Evolutionary conservation across 345 rosid genomes (phyloP), one percentile per base, ranked within the genome.

Genomic region (Rhodomyrtus tomentosa): DNA sequence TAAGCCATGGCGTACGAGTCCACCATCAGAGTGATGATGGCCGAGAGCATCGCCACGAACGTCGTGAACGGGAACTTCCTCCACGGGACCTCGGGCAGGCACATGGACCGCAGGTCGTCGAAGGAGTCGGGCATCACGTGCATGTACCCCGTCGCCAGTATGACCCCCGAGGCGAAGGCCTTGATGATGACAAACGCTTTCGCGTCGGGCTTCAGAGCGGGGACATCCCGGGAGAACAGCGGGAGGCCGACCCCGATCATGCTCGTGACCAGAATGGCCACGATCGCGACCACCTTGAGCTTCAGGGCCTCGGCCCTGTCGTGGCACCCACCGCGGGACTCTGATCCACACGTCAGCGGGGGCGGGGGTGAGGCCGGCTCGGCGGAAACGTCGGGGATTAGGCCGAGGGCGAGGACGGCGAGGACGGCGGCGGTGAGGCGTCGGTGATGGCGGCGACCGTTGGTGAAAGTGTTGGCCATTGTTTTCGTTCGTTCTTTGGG

Each of bases 121-220:
- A 93, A 96, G 50, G 98, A 96, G 88, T 96, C 98, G 5, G 98
- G 99, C 83, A 95, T 80, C 25, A 95, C 99, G 55, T 96, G 98
- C 96, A 93, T 95, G 89, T 92, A 96, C 22, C 96, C 99, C 4
- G 99, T 96, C 2, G 93, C 97, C 0, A 96, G 92, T 32, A 96
- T 96, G 40, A 96, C 92, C 0, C 99, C 99, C 0, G 97, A 87
- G 2, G 98, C 98, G 20, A 96, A 95, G 50, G 93, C 87, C 81
- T 93, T 95, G 16, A 96, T 88, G 7, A 93, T 68, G 24, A 92
- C 91, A 53, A 96, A 96, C 7, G 90, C 56, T 84, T 86, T 87
- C 50, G 87, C 84, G 81, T 93, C 96, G 0, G 96, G 99, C 81
- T 58, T 81, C 22, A 96, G 91, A 45, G 94, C 93, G 1, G 96